phyloP scores from a whole-genome alignment of 106 monocot genomes.

The Dioscorea alata region DNA sequence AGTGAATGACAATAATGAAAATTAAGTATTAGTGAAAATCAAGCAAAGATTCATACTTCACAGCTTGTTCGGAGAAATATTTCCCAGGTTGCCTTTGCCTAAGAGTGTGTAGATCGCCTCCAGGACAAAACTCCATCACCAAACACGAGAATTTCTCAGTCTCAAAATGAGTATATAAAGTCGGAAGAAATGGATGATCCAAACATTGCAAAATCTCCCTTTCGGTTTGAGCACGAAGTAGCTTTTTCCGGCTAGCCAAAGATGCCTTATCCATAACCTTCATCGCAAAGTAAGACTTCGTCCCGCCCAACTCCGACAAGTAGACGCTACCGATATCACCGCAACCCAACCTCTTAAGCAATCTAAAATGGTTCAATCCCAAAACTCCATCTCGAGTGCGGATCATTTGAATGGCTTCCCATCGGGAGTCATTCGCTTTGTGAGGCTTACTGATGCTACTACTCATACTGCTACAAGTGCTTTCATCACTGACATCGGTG shows the following conservation, averaged over 20 bases:
- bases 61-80: conserved; percentile 32
- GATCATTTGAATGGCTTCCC: conserved; percentile 23
- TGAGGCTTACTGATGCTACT: conserved; percentile 25
- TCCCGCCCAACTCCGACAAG: conserved; percentile 28
- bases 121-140: conserved; percentile 35
- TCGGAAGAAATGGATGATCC: conserved; percentile 35
- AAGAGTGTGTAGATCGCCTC: conserved; percentile 30
- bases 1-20: no score
- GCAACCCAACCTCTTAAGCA: conserved; percentile 21
- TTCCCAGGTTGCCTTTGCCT: conserved; percentile 34
- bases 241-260: conserved; percentile 25
- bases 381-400: conserved; percentile 19
- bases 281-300: conserved; percentile 30
- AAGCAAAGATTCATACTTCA: conserved; percentile 10
- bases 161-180: conserved; percentile 31
- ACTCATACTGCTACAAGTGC: conserved; percentile 22
- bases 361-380: conserved; percentile 25
- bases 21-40: background rate
- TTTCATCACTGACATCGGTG: conserved; percentile 26
- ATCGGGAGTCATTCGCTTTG: conserved; percentile 28
- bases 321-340: conserved; percentile 34
- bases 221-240: conserved; percentile 30
- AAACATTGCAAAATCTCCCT: conserved; percentile 28
- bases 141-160: conserved; percentile 35
- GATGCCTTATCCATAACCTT: conserved; percentile 31